phyloP scores from a whole-genome alignment of 2,329 filamentous ascomycete species.

The Zymoseptoria tritici region DNA sequence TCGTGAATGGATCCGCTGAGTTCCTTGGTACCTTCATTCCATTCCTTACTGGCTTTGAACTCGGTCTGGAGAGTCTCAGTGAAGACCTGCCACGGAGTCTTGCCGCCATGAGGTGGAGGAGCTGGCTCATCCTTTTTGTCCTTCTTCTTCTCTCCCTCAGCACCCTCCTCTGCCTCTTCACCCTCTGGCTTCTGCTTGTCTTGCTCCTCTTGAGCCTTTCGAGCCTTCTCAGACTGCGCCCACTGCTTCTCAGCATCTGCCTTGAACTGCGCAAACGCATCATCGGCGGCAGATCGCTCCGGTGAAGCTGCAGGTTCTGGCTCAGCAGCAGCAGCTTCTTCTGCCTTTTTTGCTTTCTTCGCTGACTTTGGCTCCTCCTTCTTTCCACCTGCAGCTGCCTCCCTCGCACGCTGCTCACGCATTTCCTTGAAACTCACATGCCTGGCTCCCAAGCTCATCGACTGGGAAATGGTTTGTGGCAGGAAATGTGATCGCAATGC shows the following conservation, averaged over 20 bases:
- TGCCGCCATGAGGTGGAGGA: constrained; percentile 94
- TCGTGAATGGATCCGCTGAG: constrained; percentile 82
- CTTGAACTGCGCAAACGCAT: constrained; percentile 28
- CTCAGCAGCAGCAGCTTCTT: constrained; percentile 23
- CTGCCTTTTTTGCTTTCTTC: constrained; percentile 30
- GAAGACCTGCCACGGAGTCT: constrained; percentile 98
- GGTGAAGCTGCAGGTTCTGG: constrained; percentile 23
- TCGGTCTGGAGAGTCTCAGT: constrained; percentile 90
- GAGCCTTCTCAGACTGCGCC: constrained; percentile 28
- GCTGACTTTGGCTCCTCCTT: constrained; percentile 37
- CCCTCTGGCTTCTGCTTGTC: constrained; percentile 22
- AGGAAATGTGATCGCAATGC: constrained; percentile 39
- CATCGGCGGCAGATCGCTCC: constrained; percentile 27
- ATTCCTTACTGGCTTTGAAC: constrained; percentile 96
- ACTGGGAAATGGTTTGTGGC: constrained; percentile 36
- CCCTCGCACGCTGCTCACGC: constrained; percentile 29
- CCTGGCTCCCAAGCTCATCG: constrained; percentile 35
- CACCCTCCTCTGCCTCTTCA: constrained; percentile 38
- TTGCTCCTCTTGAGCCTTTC: constrained; percentile 30
- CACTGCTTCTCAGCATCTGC: constrained; percentile 36
- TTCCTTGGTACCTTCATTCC: constrained; percentile 97
- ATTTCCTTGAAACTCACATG: constrained; percentile 38
- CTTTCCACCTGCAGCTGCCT: constrained; percentile 30
- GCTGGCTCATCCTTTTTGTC: constrained; percentile 64
- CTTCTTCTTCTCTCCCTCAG: constrained; percentile 46